Evolutionary conservation across 108 stramenopile species (phyloP), one percentile per base, ranked within the genome.

Genomic region (Bacterosira constricta): DNA sequence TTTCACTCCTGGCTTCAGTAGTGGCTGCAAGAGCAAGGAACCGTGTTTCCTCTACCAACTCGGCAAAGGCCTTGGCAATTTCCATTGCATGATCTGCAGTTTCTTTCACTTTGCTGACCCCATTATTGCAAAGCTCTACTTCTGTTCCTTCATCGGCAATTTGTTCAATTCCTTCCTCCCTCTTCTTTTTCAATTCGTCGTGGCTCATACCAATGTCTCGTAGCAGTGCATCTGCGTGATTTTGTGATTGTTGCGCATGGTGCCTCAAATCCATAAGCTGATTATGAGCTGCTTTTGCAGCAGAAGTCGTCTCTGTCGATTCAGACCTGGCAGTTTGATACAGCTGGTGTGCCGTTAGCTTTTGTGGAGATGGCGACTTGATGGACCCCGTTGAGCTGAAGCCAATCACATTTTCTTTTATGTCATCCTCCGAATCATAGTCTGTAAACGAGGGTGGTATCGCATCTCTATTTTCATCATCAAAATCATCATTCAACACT

Each of bases 401-500:
- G 9, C 79, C 88, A 60, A 86, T 71, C 17, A 88, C 84, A 63
- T 81, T 71, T 27, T 83, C 72, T 29, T 73, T 77, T 0, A 73
- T 44, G 37, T 84, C 82, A 49, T 81, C 67, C 49, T 87, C 89
- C 12, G 81, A 85, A 59, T 81, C 86, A 18, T 85, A 82, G 41
- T 82, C 66, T 17, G 49, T 41, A 71, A 10, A 56, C 38, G 66
- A n/a, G 10, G 58, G 56, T 49, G 66, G 51, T 44, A 61, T 51
- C 38, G 71, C 44, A 37, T 21, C 36, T 55, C 66, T 77, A 70
- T 80, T 88, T 69, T 90, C 86, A 36, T 88, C 85, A 63, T 92
- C 94, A 52, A 75, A 91, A 74, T 92, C 94, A 46, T 95, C 90
- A 73, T 89, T 88, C 23, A 88, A 51, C 12, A 87, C 87, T 27